Base-by-base conservation (phyloP, 805 yeast species). In the Candida sithepensis region DNA sequence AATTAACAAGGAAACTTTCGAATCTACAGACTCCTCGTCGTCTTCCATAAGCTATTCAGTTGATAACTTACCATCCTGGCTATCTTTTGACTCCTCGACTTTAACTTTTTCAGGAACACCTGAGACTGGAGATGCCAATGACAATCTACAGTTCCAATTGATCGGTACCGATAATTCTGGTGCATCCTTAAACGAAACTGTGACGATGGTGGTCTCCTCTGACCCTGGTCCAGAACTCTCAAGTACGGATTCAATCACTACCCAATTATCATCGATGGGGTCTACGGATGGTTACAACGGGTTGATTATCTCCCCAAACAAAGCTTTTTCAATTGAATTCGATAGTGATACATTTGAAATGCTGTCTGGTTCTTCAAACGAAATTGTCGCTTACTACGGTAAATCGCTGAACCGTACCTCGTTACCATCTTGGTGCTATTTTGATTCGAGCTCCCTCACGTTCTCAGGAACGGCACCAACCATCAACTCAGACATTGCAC, bases 401-500 rank as follows among this genome's bases (percentile, higher is more conserved):
- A 77, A 85, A 53, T 81, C 91, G n/a, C 68, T 74, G 13, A 89
- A 88, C 64, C 79, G 91, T 61, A 78, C 96, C 1, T 92, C 99
- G 2, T 73, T 94, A 47, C 99, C 99, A 34, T 84, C 81, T 60
- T 94, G 99, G 98, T 71, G 89, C 44, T 66, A 69, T 45, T 94
- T 92, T 61, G 83, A 89, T 59, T 58, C 76, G 4, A 70, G 71
- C 46, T 71, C 73, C 34, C 69, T 88, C 53, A 77, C 86, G 19
- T 92, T 90, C 66, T 73, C 81, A 39, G 99, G 99, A 28, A 83
- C 84, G 1, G 92, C 96, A 1, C 99, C 99, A 10, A 73, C 85
- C 7, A 88, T 88, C 28, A 85, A 88, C 55, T 87, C 97, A 2
- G 74, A 78, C 16, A 85, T 89, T 56, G 99, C 99, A 1, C 98